phyloP scores from a whole-genome alignment of 192 early-diverging fungal species.

The Rhizoclosmatium globosum region DNA sequence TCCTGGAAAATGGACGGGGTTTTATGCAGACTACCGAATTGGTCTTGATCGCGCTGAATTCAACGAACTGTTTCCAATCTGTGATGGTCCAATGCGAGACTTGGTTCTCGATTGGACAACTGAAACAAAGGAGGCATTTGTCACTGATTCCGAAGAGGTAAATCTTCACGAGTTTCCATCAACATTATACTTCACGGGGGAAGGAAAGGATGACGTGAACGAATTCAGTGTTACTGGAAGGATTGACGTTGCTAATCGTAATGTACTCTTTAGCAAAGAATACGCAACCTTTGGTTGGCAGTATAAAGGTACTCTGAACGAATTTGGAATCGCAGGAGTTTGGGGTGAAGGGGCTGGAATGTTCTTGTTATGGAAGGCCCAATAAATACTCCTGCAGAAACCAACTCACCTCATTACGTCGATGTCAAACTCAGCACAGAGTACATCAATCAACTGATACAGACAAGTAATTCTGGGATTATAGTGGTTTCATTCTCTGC shows the following conservation, averaged over 20 bases:
- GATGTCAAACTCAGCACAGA: slow-evolving; percentile 3
- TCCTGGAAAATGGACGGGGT: slow-evolving; percentile 20
- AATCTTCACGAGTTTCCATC: neutral
- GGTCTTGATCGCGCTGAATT: neutral
- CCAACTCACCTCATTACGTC: slow-evolving; percentile 30
- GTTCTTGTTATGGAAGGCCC: slow-evolving; percentile 11
- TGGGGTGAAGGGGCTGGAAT: slow-evolving; percentile 12
- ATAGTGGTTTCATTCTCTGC: neutral
- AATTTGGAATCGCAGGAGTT: slow-evolving; percentile 21
- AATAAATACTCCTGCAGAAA: too few relatives aligned
- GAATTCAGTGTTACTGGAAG: slow-evolving; percentile 11
- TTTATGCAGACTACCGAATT: slow-evolving; percentile 21
- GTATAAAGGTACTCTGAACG: slow-evolving; percentile 10
- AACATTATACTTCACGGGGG: neutral
- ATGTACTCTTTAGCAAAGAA: slow-evolving; percentile 2
- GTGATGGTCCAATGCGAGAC: slow-evolving; percentile 21
- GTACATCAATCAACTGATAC: neutral
- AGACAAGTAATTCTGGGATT: neutral
- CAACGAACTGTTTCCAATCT: neutral
- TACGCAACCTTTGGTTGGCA: slow-evolving; percentile 13
- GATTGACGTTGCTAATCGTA: neutral
- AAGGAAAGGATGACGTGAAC: neutral
- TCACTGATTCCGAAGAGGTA: neutral
- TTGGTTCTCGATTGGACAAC: slow-evolving; percentile 3
- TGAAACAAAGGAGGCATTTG: neutral